Evolutionary conservation across 2,329 filamentous ascomycete genomes (phyloP).

Genomic region (Aspergillus awamori): DNA sequence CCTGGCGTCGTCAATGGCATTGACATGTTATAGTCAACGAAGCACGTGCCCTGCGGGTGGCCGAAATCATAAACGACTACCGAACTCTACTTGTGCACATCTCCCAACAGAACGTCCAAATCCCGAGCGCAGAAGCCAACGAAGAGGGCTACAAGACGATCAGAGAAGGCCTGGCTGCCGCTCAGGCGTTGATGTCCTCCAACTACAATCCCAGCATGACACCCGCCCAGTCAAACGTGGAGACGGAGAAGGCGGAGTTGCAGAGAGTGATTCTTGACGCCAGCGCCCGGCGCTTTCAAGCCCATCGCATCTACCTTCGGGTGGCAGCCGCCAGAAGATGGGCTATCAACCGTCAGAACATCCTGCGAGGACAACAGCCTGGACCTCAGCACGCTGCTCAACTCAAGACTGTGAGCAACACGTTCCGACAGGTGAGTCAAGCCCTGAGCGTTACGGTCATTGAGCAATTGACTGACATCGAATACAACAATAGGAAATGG

Average conservation of each 20-base stretch:
- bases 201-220: conserved; percentile 53
- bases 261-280: conserved; percentile 63
- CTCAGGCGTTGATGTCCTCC: conserved; percentile 56
- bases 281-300: conserved; percentile 62
- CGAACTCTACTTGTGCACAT: conserved; percentile 64
- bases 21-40: conserved; percentile 57
- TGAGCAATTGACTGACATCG: neutral
- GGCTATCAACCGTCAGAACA: conserved; percentile 56
- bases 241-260: conserved; percentile 60
- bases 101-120: conserved; percentile 54
- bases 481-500: conserved; percentile 53
- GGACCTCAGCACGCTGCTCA: conserved; percentile 51
- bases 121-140: conserved; percentile 58
- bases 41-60: conserved; percentile 63
- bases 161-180: conserved; percentile 58
- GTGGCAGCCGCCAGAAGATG: conserved; percentile 62
- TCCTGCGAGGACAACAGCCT: conserved; percentile 55
- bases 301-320: conserved; percentile 63
- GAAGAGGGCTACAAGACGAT: conserved; percentile 63
- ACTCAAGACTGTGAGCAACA: conserved; percentile 53
- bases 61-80: conserved; percentile 67
- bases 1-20: neutral
- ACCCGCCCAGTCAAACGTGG: conserved; percentile 49
- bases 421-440: conserved; percentile 52
- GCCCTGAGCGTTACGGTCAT: neutral